These are phyloP conservation scores for Penicillium olsonii DNA, from an alignment of 2,329 filamentous ascomycete genomes.

Conservation along the genomic window DNA sequence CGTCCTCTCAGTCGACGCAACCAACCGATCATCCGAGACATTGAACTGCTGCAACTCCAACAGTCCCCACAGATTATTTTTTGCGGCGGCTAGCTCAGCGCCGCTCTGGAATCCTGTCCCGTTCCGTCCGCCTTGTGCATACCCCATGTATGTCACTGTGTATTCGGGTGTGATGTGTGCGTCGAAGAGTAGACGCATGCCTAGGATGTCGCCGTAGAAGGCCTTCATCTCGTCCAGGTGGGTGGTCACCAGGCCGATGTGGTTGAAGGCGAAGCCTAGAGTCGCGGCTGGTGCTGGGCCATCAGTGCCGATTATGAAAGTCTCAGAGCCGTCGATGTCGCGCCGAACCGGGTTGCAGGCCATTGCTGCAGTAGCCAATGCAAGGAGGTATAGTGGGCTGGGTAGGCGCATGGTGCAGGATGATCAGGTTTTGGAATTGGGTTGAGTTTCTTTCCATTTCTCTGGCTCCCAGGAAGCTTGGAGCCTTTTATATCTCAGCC, in stretches of 20 bases:
- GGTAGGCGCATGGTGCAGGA: neutral
- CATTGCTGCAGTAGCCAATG: neutral
- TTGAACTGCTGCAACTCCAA: conserved; percentile 34
- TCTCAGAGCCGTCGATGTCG: neutral
- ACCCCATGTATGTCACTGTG: conserved; percentile 39
- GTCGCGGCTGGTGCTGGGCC: conserved; percentile 32
- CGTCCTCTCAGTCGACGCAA: conserved; percentile 21
- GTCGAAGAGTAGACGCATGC: conserved; percentile 30
- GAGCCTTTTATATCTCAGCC: neutral
- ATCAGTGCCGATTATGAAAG: conserved; percentile 21
- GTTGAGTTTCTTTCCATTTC: too few relatives aligned
- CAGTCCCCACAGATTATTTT: conserved; percentile 25
- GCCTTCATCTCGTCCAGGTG: conserved; percentile 33
- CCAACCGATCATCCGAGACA: conserved; percentile 19
- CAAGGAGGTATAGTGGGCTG: neutral
- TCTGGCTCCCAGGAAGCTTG: neutral
- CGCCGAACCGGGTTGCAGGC: neutral
- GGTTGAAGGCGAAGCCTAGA: conserved; percentile 39
- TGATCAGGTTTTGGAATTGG: neutral
- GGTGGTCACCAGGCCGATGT: conserved; percentile 35
- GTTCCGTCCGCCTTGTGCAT: conserved; percentile 41
- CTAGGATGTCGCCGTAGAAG: conserved; percentile 39
- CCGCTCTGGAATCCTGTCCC: conserved; percentile 41
- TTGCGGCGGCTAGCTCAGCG: conserved; percentile 34
- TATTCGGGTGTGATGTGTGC: conserved; percentile 26